Percentiles rank a stretch among this genome's conserved stretches.
Evolutionary conservation across 139 green algal species (phyloP).

Genomic region (Desmodesmus armatus): DNA sequence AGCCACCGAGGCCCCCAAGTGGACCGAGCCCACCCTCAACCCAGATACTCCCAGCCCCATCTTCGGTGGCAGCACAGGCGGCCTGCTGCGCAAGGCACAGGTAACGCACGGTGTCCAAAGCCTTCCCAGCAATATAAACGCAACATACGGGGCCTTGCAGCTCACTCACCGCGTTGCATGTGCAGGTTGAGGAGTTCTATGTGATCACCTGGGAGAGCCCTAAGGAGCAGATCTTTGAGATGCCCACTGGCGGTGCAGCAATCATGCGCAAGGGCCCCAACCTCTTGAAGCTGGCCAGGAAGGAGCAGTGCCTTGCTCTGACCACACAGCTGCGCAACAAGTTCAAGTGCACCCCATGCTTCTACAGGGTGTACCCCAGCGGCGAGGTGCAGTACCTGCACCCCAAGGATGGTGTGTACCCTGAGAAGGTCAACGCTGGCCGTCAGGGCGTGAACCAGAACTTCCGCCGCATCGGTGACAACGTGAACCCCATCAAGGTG

Average conservation of each 20-base stretch:
- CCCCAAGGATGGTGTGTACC: constrained; percentile 98
- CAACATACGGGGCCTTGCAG: neutral
- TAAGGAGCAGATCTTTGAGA: constrained; percentile 99
- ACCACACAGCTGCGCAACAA: constrained; percentile 96
- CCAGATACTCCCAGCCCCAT: constrained; percentile 94
- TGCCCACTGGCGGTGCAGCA: constrained; percentile 98
- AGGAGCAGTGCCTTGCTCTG: constrained; percentile 99
- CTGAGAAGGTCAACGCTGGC: constrained; percentile 99
- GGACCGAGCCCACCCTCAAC: constrained; percentile 89
- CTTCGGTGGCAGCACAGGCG: constrained; percentile 98
- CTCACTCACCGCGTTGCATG: neutral
- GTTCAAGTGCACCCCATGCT: constrained; percentile 94
- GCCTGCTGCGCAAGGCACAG: constrained; percentile 96
- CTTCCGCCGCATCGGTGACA: constrained; percentile 95
- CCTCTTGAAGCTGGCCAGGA: constrained; percentile 98
- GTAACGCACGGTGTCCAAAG: no score
- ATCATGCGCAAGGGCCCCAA: constrained; percentile 99
- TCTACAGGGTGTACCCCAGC: constrained; percentile 96
- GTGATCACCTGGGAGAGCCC: constrained; percentile 95
- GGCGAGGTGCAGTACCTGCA: constrained; percentile 99
- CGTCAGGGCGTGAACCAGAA: constrained; percentile 90
- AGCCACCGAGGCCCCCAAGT: constrained; percentile 66
- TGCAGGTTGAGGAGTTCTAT: constrained; percentile 97
- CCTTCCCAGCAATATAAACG: no score
- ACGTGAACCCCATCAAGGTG: constrained; percentile 91